Evolutionary conservation across 768 basidiomycete species (phyloP), one percentile per base, ranked within the genome.

Genomic region (Collybia mongolica): DNA sequence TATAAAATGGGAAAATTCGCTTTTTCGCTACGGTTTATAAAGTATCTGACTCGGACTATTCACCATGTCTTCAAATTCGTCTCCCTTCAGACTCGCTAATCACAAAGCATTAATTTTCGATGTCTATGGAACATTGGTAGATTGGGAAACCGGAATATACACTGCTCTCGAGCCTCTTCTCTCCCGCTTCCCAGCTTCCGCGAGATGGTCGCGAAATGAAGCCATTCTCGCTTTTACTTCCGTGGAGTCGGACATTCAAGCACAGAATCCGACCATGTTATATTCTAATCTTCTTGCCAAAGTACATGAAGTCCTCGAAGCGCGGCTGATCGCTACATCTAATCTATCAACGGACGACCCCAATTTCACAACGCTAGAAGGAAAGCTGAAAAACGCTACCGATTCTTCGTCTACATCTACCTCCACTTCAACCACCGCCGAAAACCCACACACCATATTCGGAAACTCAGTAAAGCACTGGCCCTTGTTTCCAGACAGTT

Each of bases 111-210:
- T 90, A 38, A 70, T 88, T 42, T 87, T 88, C 60, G 89, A 92
- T 55, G 84, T 87, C 52, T 90, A 90, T 54, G 88, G 84, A 3
- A 91, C 89, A 0, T 79, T 90, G 44, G 68, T 81, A 76, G 84
- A 91, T 63, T 90, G 88, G 88, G 88, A 90, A 65, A 73, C 77
- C 5, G 84, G 85, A 14, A 76, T 91, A 44, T 78, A 76, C 65
- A 61, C 70, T 11, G 76, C 71, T 0, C 71, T 90, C 24, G 60
- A 72, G 39, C 84, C 82, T 1, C 67, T 86, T 24, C 70, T 86
- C 39, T 59, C 64, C 19, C 67, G 67, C 18, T 75, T 75, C 49
- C 63, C 71, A 2, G 65, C 64, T 14, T 68, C 73, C 4, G 63
- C 66, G 24, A 50, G 58, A 8, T 81, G 82, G 77, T 67, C 75